A percentile compares a stretch with the other conserved stretches of the same genome.
Evolutionary conservation across 495 filamentous ascomycete species (phyloP).

Genomic region (Sordaria brevicollis): DNA sequence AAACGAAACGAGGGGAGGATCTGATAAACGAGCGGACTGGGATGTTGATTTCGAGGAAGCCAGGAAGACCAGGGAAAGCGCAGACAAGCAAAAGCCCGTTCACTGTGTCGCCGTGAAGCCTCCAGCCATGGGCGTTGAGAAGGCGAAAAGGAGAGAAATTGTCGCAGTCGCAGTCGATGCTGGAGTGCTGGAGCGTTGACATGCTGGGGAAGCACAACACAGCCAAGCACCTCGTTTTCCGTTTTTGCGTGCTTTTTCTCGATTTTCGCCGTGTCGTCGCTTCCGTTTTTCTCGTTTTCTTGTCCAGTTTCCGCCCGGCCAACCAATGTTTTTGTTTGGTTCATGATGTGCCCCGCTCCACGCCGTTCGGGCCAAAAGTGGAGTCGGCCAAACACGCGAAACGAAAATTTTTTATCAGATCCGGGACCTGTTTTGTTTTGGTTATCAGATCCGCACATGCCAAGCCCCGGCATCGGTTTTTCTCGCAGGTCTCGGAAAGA

Average conservation of each 20-base stretch:
- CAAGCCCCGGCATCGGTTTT: slow-evolving; percentile 13
- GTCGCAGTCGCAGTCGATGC: too few species aligned
- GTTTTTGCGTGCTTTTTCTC: background rate
- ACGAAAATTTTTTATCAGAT: slow-evolving; percentile 13
- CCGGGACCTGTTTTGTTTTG: slow-evolving; percentile 4
- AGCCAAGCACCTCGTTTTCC: background rate
- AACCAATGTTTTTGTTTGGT: background rate
- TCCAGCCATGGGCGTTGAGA: background rate
- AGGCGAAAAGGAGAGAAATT: background rate
- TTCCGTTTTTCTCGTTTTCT: background rate
- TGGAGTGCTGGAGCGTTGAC: too few species aligned
- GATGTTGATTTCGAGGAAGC: background rate
- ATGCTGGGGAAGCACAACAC: background rate
- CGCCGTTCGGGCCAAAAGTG: background rate
- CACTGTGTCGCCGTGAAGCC: background rate
- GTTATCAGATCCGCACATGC: slow-evolving; percentile 15
- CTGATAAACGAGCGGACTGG: background rate
- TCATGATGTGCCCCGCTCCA: background rate
- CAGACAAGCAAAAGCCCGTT: background rate
- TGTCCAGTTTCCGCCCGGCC: background rate
- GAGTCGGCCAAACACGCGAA: background rate
- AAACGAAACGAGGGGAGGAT: background rate
- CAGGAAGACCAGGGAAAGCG: background rate
- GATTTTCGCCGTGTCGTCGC: too few species aligned
- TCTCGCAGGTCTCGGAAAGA: too few species aligned